Base-by-base conservation (phyloP, 495 filamentous ascomycete genomes). In the Penicillium egyptiacum region DNA sequence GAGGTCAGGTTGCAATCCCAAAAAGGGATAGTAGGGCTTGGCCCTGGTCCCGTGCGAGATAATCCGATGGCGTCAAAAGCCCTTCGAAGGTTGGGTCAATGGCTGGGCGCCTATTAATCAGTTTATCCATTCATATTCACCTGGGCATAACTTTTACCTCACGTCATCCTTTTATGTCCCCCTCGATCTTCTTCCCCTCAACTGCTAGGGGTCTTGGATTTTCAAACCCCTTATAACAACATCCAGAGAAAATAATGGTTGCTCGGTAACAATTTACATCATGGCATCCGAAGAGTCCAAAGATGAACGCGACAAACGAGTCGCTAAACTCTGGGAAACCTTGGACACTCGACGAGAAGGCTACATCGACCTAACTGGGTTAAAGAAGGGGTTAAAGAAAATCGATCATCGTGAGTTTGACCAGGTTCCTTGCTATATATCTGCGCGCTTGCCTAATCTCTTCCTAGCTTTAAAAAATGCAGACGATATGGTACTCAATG, bases 381-480 rank as follows among this genome's bases (percentile, higher is more conserved):
- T 98, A 56, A 89, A 91, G 72, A 88, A 84, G 70, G 94, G 95
- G 14, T 71, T 98, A 58, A 86, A 76, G 70, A 88, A 86, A 70
- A 91, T 98, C 57, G 91, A 98, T 70, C 94, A 98, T 72, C 94
- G 92, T 95, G 78, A 80, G 91, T 71, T 55, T 64, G 63, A 66
- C 56, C 57, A 37, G 23, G 23, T 70, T 58, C 55, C 60, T 55
- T 71, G 68, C 61, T 61, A 57, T 44, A 17, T 39, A 39, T 51
- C n/a, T 30, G 30, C 44, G 61, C 58, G 60, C 55, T 57, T 61
- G 58, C 68, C 71, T 72, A 64, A 71, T 58, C 53, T 49, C 60
- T 58, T 46, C 53, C 42, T 68, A 96, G 92, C 94, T 56, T 79
- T 98, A 60, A 95, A 97, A 79, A 91, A 96, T 78, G 94, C 94